Base-by-base conservation (phyloP, 176 grass and related monocot species). In the Lolium rigidum region DNA sequence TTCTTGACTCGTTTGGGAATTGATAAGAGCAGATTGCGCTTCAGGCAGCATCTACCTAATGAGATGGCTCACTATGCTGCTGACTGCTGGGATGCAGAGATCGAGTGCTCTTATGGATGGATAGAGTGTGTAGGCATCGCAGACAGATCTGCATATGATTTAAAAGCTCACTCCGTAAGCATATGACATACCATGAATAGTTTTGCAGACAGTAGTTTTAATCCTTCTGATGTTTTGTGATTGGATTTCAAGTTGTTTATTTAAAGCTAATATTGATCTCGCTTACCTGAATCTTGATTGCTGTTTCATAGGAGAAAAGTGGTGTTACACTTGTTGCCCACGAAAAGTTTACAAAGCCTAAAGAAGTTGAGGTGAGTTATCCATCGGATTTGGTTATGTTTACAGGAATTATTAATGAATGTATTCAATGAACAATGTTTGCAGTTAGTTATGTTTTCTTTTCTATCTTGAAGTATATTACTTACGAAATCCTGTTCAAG, bases 31-130 rank as follows among this genome's bases (percentile, higher is more conserved):
- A 39, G 79, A 17, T 69, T 97, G 70, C 86, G 89, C 63, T 94
- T 97, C 75, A 92, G 91, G 82, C 94, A 97, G 82, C 94, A 97
- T 86, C 79, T 97, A 60, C 87, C 91, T 25, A 97, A 97, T 86
- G 94, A 97, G 85, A 97, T 97, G 94, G 94, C 94, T 63, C 91
- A 97, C 38, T 97, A 94, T 88, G 94, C 94, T 10, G 91, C 94
- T 74, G 91, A 94, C 68, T 97, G 91, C 83, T 97, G 94, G 94
- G 92, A 94, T 91, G 92, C 92, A 17, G 94, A 97, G 83, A 97
- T 97, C 55, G 92, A 97, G 28, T 94, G 89, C 39, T 94, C 94
- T 8, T 97, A 94, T 2, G 92, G 94, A 4, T 97, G 94, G 94
- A 97, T 92, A 69, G 92, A 97, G 80, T 94, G 94, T 14, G 92